Conservation (phyloP, 2,329 filamentous ascomycete genomes). For the Colletotrichum echinochloae region DNA sequence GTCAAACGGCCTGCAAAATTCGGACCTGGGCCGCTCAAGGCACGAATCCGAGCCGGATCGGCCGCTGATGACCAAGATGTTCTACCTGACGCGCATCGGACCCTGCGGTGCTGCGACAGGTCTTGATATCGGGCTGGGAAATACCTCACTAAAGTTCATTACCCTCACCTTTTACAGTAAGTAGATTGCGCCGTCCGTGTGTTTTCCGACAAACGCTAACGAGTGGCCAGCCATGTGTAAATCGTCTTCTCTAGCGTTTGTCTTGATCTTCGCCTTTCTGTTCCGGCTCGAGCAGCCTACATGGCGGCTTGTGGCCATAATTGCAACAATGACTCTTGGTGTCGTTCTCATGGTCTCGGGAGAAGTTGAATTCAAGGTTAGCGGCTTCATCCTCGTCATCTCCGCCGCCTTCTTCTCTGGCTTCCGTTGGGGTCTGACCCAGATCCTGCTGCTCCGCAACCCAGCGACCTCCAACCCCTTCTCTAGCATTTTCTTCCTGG, state of each 20-base stretch:
- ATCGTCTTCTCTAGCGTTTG: conserved; percentile 94
- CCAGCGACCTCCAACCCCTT: conserved; percentile 97
- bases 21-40: conserved; percentile 63
- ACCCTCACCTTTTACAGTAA: conserved; percentile 94
- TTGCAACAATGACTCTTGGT: conserved; percentile 89
- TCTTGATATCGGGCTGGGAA: conserved; percentile 94
- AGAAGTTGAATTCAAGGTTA: conserved; percentile 87
- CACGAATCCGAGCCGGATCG: conserved; percentile 65
- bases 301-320: conserved; percentile 86
- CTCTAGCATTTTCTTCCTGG: conserved; percentile 96
- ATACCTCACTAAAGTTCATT: conserved; percentile 96
- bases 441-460: conserved; percentile 93
- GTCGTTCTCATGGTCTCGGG: conserved; percentile 99
- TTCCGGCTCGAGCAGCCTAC: conserved; percentile 93
- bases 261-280: conserved; percentile 92
- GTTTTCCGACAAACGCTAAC: conserved; percentile 43
- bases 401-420: conserved; percentile 94
- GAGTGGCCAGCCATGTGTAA: conserved; percentile 86
- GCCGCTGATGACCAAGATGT: conserved; percentile 85
- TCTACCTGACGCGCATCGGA: conserved; percentile 91
- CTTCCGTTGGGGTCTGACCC: conserved; percentile 98
- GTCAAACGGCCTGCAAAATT: conserved; percentile 57
- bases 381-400: conserved; percentile 93
- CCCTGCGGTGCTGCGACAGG: conserved; percentile 94
- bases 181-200: conserved; percentile 47